Base-by-base conservation (phyloP, 1,284 basidiomycete species). In the Meira miltonrushii region DNA sequence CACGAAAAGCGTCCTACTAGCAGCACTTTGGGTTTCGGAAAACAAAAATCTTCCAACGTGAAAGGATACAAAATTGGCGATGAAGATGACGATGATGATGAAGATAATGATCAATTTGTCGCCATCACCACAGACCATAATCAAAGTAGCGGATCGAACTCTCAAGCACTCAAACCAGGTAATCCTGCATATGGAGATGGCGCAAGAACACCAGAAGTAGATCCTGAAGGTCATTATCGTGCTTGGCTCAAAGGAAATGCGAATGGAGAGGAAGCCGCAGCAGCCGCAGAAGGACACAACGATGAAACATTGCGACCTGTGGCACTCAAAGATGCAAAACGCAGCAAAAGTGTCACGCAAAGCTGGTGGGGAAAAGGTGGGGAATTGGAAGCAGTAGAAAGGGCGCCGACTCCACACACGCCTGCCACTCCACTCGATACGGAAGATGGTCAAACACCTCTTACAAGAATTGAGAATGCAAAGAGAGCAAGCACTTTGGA, bases 281-380 rank as follows among this genome's bases (percentile, higher is more conserved):
- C 3, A 17, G 12, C 5, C 23, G 46, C 5, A 13, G 17, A 21
- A 12, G 12, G 5, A 13, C 15, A 12, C 23, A 46, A 12, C 19
- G 9, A 46, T 39, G 15, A 10, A 10, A 12, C 13, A 17, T 8
- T 8, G 13, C 12, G 19, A 13, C 25, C 25, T 17, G 17, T 4
- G 13, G 7, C 13, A 53, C 3, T 33, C 43, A 53, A 53, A 12
- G n/a, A 17, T 5, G 33, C 17, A 13, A 39, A 53, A 28, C 19
- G 46, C 17, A 48, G 25, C 21, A 48, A 48, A 23, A 48, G 46
- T 23, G 46, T 23, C 4, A 48, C 46, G 23, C 13, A 48, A 25
- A 48, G 46, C 25, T 48, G 46, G 46, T 48, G 46, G 46, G 46
- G 46, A 17, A 2, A 21, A 23, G 46, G 46, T 17, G 46, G 46